These are phyloP conservation scores for Phaeosphaeria sp. DNA, from an alignment of 2,329 filamentous ascomycete species.

Conservation along the genomic window DNA sequence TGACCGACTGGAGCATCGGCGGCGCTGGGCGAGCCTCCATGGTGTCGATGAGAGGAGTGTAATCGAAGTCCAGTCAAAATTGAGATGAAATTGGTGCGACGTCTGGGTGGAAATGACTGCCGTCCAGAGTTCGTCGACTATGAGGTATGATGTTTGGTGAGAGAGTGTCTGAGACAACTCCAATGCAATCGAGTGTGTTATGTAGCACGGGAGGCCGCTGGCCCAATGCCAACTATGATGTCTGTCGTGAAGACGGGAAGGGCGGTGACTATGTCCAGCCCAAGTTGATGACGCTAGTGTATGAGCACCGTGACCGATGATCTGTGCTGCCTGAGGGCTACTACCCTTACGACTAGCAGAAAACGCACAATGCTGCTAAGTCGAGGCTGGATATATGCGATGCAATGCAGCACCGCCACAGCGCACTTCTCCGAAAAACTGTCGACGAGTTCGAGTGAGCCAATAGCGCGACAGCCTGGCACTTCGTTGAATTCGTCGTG, in stretches of 20 bases:
- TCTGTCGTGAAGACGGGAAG: neutral
- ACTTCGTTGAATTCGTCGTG: neutral
- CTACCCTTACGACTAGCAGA: slow-evolving; percentile 1
- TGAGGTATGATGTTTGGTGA: neutral
- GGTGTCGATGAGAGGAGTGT: slow-evolving; percentile 6
- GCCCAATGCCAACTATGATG: neutral
- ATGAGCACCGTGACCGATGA: neutral
- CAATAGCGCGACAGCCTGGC: neutral
- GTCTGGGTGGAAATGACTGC: neutral
- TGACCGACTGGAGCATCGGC: slow-evolving; percentile 24
- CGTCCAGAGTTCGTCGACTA: neutral
- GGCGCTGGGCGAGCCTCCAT: slow-evolving; percentile 16
- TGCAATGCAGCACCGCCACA: slow-evolving; percentile 22
- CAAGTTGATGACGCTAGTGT: neutral
- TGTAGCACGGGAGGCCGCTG: neutral
- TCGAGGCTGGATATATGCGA: slow-evolving; percentile 7
- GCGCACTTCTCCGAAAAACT: slow-evolving; percentile 8
- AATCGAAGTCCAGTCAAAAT: neutral
- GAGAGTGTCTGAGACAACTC: neutral
- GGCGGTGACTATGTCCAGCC: slow-evolving; percentile 1
- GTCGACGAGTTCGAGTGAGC: slow-evolving; percentile 6
- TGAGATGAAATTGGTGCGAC: neutral
- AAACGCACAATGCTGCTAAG: slow-evolving; percentile 8
- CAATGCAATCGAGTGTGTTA: neutral
- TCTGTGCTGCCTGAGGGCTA: slow-evolving; percentile 5